Evolutionary conservation across 202 grass and related monocot species (phyloP).

Genomic region (Panicum virgatum): DNA sequence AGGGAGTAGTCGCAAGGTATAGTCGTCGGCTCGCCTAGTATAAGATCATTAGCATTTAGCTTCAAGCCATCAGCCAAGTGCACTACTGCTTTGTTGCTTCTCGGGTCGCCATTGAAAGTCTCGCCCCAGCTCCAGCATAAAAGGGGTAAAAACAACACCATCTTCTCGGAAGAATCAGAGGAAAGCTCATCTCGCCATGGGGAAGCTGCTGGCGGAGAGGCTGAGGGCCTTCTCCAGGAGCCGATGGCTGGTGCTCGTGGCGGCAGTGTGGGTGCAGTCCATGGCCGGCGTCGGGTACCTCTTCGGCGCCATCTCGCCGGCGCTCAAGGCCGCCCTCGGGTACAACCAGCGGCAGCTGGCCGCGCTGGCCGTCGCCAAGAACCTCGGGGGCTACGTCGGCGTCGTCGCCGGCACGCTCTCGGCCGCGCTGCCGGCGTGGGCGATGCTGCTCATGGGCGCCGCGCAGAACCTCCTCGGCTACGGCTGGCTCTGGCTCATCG

Average conservation of each 20-base stretch:
- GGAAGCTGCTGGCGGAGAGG: slow-evolving; percentile 37
- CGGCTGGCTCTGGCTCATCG: slow-evolving; percentile 84
- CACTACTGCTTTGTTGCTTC: not conserved
- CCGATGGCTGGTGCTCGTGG: slow-evolving; percentile 82
- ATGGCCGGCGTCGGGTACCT: slow-evolving; percentile 79
- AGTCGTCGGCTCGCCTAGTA: too few species aligned
- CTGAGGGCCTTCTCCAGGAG: slow-evolving; percentile 51
- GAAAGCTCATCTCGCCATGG: slow-evolving; percentile 35
- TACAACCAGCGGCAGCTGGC: slow-evolving; percentile 90
- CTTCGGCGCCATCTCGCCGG: slow-evolving; percentile 83
- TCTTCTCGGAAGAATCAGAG: not conserved
- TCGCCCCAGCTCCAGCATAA: slow-evolving; percentile 4
- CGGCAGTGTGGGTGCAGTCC: slow-evolving; percentile 89
- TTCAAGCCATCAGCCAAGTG: not conserved
- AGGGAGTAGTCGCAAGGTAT: too few species aligned
- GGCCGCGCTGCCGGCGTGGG: slow-evolving; percentile 55
- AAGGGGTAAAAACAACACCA: not conserved
- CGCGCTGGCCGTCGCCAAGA: slow-evolving; percentile 76
- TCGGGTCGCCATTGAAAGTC: not conserved
- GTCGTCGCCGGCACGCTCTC: slow-evolving; percentile 73
- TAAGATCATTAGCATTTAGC: not conserved
- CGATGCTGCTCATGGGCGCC: slow-evolving; percentile 64
- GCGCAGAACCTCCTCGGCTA: slow-evolving; percentile 74
- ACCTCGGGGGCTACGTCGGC: slow-evolving; percentile 77
- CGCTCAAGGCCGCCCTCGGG: slow-evolving; percentile 61